Base-by-base conservation (phyloP, 1,284 basidiomycete genomes). In the Pseudozyma sp. region DNA sequence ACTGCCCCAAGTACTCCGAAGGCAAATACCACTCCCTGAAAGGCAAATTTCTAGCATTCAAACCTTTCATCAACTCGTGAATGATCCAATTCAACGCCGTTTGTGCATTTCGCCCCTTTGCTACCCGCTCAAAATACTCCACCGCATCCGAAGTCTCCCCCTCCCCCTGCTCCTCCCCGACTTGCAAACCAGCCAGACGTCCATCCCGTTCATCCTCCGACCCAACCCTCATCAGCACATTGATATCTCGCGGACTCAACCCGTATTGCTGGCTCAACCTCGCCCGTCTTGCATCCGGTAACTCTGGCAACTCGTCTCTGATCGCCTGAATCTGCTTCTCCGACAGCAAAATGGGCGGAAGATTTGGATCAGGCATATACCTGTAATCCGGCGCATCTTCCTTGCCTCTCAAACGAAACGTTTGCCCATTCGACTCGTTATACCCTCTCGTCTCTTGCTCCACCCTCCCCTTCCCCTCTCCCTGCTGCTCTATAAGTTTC, bases 351-450 rank as follows among this genome's bases (percentile, higher is more conserved):
- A 85, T 51, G 0, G 92, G 90, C 0, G 94, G 93, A 0, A 99
- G 86, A 82, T 99, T 98, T 0, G 94, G 91, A 84, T 99, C 97
- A 0, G 97, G 97, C 94, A 99, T 95, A 86, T 97, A 99, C 8
- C 96, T 89, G 85, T 99, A 99, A 84, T 99, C 96, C 5, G 92
- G 92, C 0, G 94, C 92, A 79, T 95, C 93, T 81, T 97, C 96
- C 85, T 99, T 99, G 50, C 90, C 91, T 45, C 97, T 89, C 63
- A 98, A 86, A 19, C 88, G 88, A 86, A 90, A 95, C 0, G 97
- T 99, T 80, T 91, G 89, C 12, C 91, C 91, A 2, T 88, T 90
- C 58, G 91, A 87, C 83, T 95, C 93, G 84, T 98, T 90, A 81
- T 95, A 95, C 0, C 94, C 94, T 34, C 94, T 89, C 1, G 97